These are phyloP conservation scores for Rhodotorula toruloides DNA, from an alignment of 768 basidiomycete species.

Conservation along the genomic window DNA sequence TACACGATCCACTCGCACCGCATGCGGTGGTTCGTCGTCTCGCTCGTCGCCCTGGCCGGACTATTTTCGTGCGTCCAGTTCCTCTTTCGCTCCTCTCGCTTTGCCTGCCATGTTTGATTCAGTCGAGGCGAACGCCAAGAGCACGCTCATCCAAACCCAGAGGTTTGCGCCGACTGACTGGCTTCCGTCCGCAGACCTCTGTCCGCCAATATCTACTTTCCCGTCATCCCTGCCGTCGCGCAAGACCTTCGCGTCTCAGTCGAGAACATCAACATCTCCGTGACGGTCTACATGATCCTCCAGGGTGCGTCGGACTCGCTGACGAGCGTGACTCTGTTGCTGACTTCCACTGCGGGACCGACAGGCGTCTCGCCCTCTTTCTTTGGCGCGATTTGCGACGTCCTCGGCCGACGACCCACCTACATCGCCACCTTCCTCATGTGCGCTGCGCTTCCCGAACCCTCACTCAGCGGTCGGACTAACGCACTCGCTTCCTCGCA, in stretches of 20 bases:
- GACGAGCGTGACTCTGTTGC: too few relatives aligned
- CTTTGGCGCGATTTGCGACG: constrained; percentile 32
- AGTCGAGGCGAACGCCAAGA: too few relatives aligned
- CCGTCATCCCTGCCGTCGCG: constrained; percentile 32
- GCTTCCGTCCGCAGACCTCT: neutral
- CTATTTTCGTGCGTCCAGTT: constrained; percentile 19
- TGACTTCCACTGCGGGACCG: too few relatives aligned
- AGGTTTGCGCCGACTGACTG: too few relatives aligned
- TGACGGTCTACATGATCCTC: constrained; percentile 29
- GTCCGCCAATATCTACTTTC: constrained; percentile 37
- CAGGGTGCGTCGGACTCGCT: too few relatives aligned
- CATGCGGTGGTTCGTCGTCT: constrained; percentile 26
- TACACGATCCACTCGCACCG: constrained; percentile 14
- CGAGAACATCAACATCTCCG: constrained; percentile 21
- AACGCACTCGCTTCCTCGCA: neutral
- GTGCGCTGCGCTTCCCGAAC: neutral
- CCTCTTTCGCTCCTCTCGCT: neutral
- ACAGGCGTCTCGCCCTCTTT: constrained; percentile 27
- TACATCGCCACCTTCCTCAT: constrained; percentile 31
- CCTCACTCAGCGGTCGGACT: neutral
- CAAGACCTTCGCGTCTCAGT: constrained; percentile 6
- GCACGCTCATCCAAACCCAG: too few relatives aligned
- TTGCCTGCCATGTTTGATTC: too few relatives aligned
- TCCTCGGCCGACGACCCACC: constrained; percentile 21
- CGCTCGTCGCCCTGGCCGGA: constrained; percentile 19